Base-by-base conservation (phyloP, 2,329 filamentous ascomycete species). In the Ascosphaera pollenicola region DNA sequence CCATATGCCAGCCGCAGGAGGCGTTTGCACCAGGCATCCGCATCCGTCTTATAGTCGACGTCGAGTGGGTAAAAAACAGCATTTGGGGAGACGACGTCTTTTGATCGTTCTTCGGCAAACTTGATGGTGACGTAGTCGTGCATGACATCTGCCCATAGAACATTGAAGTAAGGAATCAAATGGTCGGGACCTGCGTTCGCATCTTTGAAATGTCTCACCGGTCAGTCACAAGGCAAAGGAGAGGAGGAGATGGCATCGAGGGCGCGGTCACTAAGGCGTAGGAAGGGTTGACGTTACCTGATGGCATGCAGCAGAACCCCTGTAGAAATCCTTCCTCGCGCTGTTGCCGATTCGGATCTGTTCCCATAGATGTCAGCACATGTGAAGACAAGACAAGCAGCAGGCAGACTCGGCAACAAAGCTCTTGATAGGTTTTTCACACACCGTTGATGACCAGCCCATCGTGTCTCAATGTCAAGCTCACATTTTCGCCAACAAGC, bases 121-220 rank as follows among this genome's bases (percentile, higher is more conserved):
- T 77, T 71, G 51, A 95, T 73, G 6, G 68, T 69, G 38, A 93
- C 59, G 21, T 68, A 65, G 40, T 62, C 63, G 35, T 68, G 63
- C 37, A 64, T 62, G 19, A 78, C 54, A 46, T 81, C 74, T 31
- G 78, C 81, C 76, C 82, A 91, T 37, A 94, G 73, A 44, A 94
- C 62, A 53, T 92, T 79, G 61, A 81, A 85, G 44, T 83, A 76
- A 2, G 80, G 75, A 21, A 94, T 77, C 4, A 68, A 63, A 45
- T 63, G 37, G 13, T 17, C 32, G 17, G n/a, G 41, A 24, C 35
- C 1, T 16, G 28, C 38, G 13, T 30, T 17, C 18, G 21, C 40
- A n/a, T n/a, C n/a, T n/a, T n/a, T n/a, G n/a, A n/a, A n/a, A n/a
- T n/a, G n/a, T n/a, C n/a, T n/a, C n/a, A n/a, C n/a, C n/a, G n/a